Evolutionary conservation across 306 rosid genomes (phyloP).

Genomic region (Crataegus laevigata): DNA sequence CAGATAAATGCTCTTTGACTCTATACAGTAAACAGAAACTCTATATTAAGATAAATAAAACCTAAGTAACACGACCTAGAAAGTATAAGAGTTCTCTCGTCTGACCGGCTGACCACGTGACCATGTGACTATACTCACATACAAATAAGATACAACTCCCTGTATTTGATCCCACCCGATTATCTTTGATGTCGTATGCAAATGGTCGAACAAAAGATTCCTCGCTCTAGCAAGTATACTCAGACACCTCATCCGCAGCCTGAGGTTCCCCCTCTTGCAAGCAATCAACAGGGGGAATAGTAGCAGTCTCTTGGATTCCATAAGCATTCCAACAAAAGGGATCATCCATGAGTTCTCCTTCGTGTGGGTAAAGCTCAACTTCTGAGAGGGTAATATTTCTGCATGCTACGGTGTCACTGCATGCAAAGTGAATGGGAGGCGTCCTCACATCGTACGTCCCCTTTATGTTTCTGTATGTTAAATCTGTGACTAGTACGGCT

Average conservation of each 20-base stretch:
- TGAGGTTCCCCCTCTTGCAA: slow-evolving; percentile 72
- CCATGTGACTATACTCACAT: not conserved
- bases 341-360: slow-evolving; percentile 69
- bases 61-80: not conserved
- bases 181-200: too few relatives aligned
- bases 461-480: slow-evolving; percentile 59
- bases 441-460: slow-evolving; percentile 84
- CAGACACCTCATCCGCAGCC: slow-evolving; percentile 21
- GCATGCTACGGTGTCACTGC: slow-evolving; percentile 83
- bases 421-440: slow-evolving; percentile 91
- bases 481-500: slow-evolving; percentile 59
- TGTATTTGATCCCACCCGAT: too few relatives aligned
- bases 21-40: slow-evolving; percentile 15
- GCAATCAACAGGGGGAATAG: slow-evolving; percentile 83
- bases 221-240: slow-evolving; percentile 38
- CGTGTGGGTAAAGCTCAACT: slow-evolving; percentile 71
- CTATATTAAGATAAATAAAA: not conserved
- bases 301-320: slow-evolving; percentile 64
- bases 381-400: slow-evolving; percentile 80
- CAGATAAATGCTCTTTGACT: slow-evolving; percentile 19
- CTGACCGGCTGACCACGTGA: not conserved
- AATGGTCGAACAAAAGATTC: too few relatives aligned
- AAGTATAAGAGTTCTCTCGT: too few relatives aligned
- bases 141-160: not conserved
- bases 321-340: slow-evolving; percentile 97